These are phyloP conservation scores for Hordeum pubiflorum DNA, from an alignment of 202 grass and related monocot species.

Conservation along the genomic window DNA sequence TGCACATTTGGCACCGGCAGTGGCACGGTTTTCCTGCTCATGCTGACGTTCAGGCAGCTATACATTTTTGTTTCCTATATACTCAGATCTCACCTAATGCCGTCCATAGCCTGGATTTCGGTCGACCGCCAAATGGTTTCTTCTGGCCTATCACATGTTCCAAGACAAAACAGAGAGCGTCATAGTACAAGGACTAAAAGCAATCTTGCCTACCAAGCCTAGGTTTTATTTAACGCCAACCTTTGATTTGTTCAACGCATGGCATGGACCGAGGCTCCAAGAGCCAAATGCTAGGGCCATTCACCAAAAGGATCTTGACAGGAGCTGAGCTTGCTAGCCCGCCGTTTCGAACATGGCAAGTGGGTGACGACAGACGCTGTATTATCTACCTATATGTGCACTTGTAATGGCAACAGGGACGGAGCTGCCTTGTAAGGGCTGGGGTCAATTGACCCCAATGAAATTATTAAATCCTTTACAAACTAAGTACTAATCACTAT, in stretches of 20 bases:
- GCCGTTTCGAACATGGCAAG: slow-evolving; percentile 22
- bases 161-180: slow-evolving; percentile 3
- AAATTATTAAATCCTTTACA: too few species aligned
- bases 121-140: slow-evolving; percentile 34
- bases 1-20: neutral
- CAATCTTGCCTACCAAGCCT: slow-evolving; percentile 39
- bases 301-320: slow-evolving; percentile 23
- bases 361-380: slow-evolving; percentile 13
- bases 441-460: too few species aligned
- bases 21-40: neutral
- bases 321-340: slow-evolving; percentile 22
- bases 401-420: neutral
- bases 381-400: neutral
- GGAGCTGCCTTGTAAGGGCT: too few species aligned
- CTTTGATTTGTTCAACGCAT: slow-evolving; percentile 36
- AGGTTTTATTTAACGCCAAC: slow-evolving; percentile 11
- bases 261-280: slow-evolving; percentile 3
- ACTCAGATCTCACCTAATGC: slow-evolving; percentile 14
- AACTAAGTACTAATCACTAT: too few species aligned
- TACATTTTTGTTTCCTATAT: neutral
- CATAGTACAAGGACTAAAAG: slow-evolving; percentile 11
- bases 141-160: neutral
- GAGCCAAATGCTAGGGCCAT: slow-evolving; percentile 16
- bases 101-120: slow-evolving; percentile 28
- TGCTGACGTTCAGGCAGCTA: neutral